A percentile compares a stretch with the other conserved stretches of the same genome.
phyloP scores from a whole-genome alignment of 2,329 filamentous ascomycete species.

The Fusarium torreyae region DNA sequence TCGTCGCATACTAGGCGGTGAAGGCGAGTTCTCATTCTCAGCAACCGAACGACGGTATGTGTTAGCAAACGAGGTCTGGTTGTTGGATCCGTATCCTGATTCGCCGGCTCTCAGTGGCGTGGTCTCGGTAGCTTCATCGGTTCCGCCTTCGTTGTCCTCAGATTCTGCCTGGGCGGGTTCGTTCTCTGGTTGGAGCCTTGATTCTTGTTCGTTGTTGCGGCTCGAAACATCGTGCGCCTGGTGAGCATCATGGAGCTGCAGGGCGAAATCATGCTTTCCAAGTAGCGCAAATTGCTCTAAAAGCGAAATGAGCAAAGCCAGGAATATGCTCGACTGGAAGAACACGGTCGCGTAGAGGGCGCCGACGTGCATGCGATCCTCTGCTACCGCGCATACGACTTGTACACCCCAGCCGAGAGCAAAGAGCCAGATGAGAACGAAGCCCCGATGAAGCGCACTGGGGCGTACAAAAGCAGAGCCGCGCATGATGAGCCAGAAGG shows the following conservation, averaged over 20 bases:
- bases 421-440: constrained; percentile 89
- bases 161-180: constrained; percentile 44
- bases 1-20: constrained; percentile 45
- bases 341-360: constrained; percentile 87
- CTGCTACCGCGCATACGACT: constrained; percentile 80
- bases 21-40: constrained; percentile 44
- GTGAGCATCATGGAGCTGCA: constrained; percentile 67
- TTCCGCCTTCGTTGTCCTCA: constrained; percentile 38
- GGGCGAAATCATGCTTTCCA: constrained; percentile 78
- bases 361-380: constrained; percentile 79
- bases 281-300: constrained; percentile 85
- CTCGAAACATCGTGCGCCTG: constrained; percentile 59
- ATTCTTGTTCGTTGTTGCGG: constrained; percentile 38
- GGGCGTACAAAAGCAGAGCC: constrained; percentile 85
- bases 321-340: constrained; percentile 81
- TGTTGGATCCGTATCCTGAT: constrained; percentile 54
- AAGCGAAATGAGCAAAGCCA: constrained; percentile 82
- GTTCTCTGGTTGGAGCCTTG: constrained; percentile 21
- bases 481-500: constrained; percentile 86
- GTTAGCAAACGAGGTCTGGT: constrained; percentile 68
- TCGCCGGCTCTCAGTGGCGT: constrained; percentile 66
- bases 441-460: constrained; percentile 87
- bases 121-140: constrained; percentile 63
- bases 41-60: constrained; percentile 68
- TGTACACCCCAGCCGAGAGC: constrained; percentile 80